phyloP scores from a whole-genome alignment of 1,284 basidiomycete species.

The Exsudoporus floridanus region DNA sequence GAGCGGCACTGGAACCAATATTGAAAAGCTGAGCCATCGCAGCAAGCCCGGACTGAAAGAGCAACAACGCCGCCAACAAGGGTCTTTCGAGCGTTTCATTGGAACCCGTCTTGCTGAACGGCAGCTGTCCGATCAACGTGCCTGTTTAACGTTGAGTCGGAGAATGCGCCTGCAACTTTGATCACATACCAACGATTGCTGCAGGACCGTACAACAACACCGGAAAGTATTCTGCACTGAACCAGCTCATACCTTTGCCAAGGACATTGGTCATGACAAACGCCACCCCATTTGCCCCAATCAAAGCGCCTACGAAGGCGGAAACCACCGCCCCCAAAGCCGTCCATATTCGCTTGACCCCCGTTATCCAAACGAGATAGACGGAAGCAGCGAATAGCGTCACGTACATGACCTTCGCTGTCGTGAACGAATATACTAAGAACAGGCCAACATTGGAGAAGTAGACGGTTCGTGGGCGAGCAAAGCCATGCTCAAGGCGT shows the following conservation, averaged over 20 bases:
- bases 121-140: conserved; percentile 53
- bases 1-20: conserved; percentile 69
- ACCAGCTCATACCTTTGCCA: conserved; percentile 79
- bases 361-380: conserved; percentile 40
- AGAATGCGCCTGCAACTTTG: neutral
- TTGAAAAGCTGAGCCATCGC: conserved; percentile 56
- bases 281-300: conserved; percentile 74
- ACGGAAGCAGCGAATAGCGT: conserved; percentile 49
- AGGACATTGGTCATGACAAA: conserved; percentile 64
- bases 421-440: conserved; percentile 72
- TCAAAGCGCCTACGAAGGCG: conserved; percentile 56
- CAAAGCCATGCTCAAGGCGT: conserved; percentile 53
- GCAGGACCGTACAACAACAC: conserved; percentile 80
- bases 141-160: conserved; percentile 40
- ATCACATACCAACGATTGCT: conserved; percentile 58
- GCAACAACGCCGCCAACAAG: conserved; percentile 61
- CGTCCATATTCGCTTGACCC: conserved; percentile 29
- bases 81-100: conserved; percentile 26
- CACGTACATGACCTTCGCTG: conserved; percentile 72
- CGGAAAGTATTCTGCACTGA: conserved; percentile 70
- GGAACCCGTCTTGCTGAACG: conserved; percentile 40
- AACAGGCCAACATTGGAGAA: conserved; percentile 71
- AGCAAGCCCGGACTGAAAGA: conserved; percentile 57
- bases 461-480: conserved; percentile 70
- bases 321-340: conserved; percentile 46